These are phyloP conservation scores for Fusarium penzigii DNA, from an alignment of 2,329 filamentous ascomycete species.

Conservation along the genomic window DNA sequence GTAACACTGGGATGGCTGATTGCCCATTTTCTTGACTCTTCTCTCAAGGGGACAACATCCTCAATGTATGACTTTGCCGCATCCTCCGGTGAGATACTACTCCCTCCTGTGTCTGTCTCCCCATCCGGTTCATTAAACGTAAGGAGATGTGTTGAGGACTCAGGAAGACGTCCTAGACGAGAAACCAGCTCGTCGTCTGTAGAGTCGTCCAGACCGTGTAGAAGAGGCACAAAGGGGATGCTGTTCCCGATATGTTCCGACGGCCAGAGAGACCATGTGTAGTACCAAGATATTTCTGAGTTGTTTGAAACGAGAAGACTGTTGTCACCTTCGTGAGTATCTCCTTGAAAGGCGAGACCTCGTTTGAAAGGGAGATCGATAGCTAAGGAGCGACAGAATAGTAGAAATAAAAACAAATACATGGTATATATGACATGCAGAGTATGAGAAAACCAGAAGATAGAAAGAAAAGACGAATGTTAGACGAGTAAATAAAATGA, in stretches of 20 bases:
- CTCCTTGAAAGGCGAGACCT: conserved; percentile 26
- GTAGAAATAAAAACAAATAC: too few relatives aligned
- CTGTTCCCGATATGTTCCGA: conserved; percentile 25
- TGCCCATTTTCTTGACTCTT: conserved; percentile 33
- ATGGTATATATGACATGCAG: too few relatives aligned
- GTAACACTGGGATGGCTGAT: conserved; percentile 45
- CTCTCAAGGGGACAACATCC: conserved; percentile 37
- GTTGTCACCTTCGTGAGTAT: conserved; percentile 34
- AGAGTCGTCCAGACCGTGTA: conserved; percentile 40
- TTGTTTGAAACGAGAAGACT: conserved; percentile 37
- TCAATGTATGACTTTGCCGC: conserved; percentile 41
- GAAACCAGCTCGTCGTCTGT: conserved; percentile 26
- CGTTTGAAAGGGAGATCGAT: conserved; percentile 23
- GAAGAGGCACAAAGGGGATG: conserved; percentile 39
- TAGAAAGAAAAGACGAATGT: too few relatives aligned
- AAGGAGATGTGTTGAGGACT: conserved; percentile 40
- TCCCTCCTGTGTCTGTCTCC: conserved; percentile 40
- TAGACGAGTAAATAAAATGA: too few relatives aligned
- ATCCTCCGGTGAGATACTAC: conserved; percentile 39
- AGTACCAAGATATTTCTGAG: conserved; percentile 44
- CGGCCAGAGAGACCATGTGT: conserved; percentile 41
- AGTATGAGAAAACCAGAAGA: too few relatives aligned
- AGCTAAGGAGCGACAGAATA: too few relatives aligned
- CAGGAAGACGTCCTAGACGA: conserved; percentile 30
- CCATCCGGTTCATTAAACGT: conserved; percentile 47